phyloP scores from a whole-genome alignment of 1,284 basidiomycete genomes.

The Moesziomyces sp. region DNA sequence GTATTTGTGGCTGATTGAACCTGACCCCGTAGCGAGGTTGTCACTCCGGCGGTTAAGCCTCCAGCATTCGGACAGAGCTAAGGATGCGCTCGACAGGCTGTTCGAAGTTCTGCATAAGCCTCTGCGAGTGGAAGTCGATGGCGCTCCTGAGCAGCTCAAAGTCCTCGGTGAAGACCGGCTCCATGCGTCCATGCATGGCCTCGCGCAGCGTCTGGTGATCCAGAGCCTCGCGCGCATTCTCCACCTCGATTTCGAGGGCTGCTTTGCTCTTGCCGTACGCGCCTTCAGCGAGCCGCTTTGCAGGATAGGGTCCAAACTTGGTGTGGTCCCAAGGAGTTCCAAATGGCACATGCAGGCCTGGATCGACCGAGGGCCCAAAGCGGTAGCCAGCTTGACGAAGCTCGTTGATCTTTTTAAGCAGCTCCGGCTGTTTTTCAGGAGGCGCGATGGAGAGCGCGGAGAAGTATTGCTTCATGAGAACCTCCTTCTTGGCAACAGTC shows the following conservation, averaged over 20 bases:
- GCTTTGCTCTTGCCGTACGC: not conserved
- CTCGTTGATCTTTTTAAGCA: conserved; percentile 6
- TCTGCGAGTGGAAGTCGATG: conserved; percentile 1
- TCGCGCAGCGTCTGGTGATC: conserved; percentile 1
- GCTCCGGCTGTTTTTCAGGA: not conserved
- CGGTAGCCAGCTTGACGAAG: conserved; percentile 4
- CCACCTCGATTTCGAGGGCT: conserved; percentile 7
- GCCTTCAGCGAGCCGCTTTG: not conserved
- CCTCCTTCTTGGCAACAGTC: not conserved
- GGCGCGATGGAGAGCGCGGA: not conserved
- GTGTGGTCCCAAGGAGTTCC: conserved; percentile 6
- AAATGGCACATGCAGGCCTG: conserved; percentile 3
- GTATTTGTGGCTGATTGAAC: too few species aligned
- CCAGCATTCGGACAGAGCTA: not conserved
- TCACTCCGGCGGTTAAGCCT: not conserved
- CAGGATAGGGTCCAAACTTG: conserved; percentile 12
- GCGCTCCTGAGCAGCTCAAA: conserved; percentile 1
- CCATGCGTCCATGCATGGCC: not conserved
- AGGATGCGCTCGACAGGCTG: too few species aligned
- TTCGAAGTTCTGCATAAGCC: not conserved
- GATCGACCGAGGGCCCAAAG: conserved; percentile 4
- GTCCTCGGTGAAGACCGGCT: conserved; percentile 16
- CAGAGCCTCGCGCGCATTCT: conserved; percentile 16
- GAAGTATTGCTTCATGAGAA: not conserved
- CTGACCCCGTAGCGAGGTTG: too few species aligned